A percentile compares a stretch with the other conserved stretches of the same genome.
Conservation (phyloP, 345 rosid genomes). For the Geranium brycei region DNA sequence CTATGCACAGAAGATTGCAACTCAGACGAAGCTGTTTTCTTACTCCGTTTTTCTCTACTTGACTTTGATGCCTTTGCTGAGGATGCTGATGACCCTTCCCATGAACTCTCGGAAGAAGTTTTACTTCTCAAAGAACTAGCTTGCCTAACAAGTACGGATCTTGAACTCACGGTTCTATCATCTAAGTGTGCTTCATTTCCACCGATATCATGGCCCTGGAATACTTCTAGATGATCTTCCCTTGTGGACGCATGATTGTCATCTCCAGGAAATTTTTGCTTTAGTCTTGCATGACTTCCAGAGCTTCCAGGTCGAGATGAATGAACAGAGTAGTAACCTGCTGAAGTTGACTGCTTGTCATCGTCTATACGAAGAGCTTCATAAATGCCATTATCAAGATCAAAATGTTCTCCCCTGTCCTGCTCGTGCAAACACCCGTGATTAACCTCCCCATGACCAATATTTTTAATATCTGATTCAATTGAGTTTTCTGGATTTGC, state of each 20-base stretch:
- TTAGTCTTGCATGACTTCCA: conserved; percentile 28
- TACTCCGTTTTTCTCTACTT: conserved; percentile 49
- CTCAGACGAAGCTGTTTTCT: conserved; percentile 36
- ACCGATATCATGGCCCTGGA: conserved; percentile 36
- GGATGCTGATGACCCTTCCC: conserved; percentile 46
- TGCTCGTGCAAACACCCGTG: conserved; percentile 50
- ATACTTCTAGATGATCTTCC: conserved; percentile 29
- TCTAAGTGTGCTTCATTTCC: conserved; percentile 42
- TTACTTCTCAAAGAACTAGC: conserved; percentile 59
- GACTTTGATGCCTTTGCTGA: conserved; percentile 48
- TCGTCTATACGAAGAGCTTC: conserved; percentile 38
- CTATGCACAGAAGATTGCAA: conserved; percentile 28
- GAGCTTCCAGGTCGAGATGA: conserved; percentile 34
- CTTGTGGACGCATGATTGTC: conserved; percentile 12
- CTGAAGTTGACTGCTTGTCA: conserved; percentile 45
- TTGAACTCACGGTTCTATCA: conserved; percentile 49
- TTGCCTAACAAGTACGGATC: conserved; percentile 35
- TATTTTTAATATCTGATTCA: conserved; percentile 16
- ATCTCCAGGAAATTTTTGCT: conserved; percentile 32
- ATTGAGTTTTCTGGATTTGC: conserved; percentile 36
- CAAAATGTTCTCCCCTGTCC: conserved; percentile 40
- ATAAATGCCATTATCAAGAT: conserved; percentile 51
- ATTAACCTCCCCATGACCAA: conserved; percentile 39
- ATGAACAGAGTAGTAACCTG: conserved; percentile 31
- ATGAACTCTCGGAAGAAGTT: conserved; percentile 76